Percentiles rank a stretch among this genome's conserved stretches.
phyloP scores from a whole-genome alignment of 2,329 filamentous ascomycete species.

The Nothopassalora personata region DNA sequence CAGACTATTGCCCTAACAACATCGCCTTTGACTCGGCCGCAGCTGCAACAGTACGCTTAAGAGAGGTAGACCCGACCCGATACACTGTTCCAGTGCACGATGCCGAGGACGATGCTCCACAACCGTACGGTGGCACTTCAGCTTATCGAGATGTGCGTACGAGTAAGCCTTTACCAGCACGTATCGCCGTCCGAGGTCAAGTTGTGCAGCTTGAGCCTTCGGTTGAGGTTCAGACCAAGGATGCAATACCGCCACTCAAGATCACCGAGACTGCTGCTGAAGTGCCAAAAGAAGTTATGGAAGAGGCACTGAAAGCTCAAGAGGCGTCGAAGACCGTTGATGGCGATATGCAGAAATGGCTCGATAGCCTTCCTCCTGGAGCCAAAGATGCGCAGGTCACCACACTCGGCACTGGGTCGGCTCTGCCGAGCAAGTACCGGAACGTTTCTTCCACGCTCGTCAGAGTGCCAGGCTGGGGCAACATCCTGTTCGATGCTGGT shows the following conservation, averaged over 20 bases:
- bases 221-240: slow-evolving; percentile 42
- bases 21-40: slow-evolving; percentile 65
- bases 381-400: slow-evolving; percentile 75
- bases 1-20: slow-evolving; percentile 69
- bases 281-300: slow-evolving; percentile 45
- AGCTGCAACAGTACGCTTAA: slow-evolving; percentile 61
- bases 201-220: slow-evolving; percentile 35
- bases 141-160: slow-evolving; percentile 8
- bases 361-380: slow-evolving; percentile 56
- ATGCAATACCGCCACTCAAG: slow-evolving; percentile 48
- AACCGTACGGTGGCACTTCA: slow-evolving; percentile 12
- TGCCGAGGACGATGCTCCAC: slow-evolving; percentile 40
- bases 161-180: slow-evolving; percentile 21
- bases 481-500: slow-evolving; percentile 83
- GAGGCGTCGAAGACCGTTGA: slow-evolving; percentile 34
- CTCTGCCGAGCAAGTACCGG: slow-evolving; percentile 83
- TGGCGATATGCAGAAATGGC: slow-evolving; percentile 49
- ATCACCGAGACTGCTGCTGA: slow-evolving; percentile 41
- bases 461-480: slow-evolving; percentile 77
- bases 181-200: slow-evolving; percentile 31
- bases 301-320: slow-evolving; percentile 46
- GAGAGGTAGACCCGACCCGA: slow-evolving; percentile 65
- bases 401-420: slow-evolving; percentile 85
- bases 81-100: slow-evolving; percentile 66
- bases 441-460: slow-evolving; percentile 89